phyloP scores from a whole-genome alignment of 192 early-diverging fungal genomes.

The Geranomyces michiganensis region DNA sequence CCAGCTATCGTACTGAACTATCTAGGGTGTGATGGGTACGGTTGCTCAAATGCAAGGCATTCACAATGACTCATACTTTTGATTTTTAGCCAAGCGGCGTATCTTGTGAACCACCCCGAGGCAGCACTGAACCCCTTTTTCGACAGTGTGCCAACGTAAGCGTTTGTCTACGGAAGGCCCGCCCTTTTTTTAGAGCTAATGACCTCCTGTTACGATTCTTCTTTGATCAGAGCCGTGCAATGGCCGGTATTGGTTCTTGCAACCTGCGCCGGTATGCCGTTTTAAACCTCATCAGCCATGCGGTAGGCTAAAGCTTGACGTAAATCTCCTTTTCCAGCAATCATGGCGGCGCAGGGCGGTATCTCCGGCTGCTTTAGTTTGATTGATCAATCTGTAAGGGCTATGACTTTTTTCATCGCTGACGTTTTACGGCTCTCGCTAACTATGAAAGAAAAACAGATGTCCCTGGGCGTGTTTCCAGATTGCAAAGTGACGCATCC shows the following conservation, averaged over 20 bases:
- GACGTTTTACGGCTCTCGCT: too few species aligned
- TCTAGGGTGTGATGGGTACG: constrained; percentile 40
- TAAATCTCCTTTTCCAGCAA: constrained; percentile 39
- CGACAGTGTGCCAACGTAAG: constrained; percentile 40
- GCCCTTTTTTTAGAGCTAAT: neutral
- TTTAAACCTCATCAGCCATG: too few species aligned
- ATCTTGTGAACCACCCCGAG: constrained; percentile 30
- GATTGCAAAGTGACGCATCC: constrained; percentile 50
- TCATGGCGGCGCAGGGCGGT: constrained; percentile 62
- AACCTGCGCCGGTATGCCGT: constrained; percentile 42
- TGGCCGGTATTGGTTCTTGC: constrained; percentile 57
- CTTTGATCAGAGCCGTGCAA: constrained; percentile 5
- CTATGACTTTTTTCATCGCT: neutral
- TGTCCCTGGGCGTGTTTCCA: constrained; percentile 54
- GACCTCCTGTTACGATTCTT: neutral
- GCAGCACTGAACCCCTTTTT: constrained; percentile 44
- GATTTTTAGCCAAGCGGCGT: constrained; percentile 40
- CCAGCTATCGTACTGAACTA: constrained; percentile 52
- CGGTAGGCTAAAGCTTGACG: too few species aligned
- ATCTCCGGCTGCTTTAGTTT: constrained; percentile 58
- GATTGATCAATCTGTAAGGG: constrained; percentile 51
- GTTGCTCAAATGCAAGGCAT: neutral
- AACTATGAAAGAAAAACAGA: constrained; percentile 31
- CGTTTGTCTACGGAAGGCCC: neutral
- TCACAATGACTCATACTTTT: neutral